Conservation (phyloP, 495 filamentous ascomycete species). For the Hypoxylon perforatum region DNA sequence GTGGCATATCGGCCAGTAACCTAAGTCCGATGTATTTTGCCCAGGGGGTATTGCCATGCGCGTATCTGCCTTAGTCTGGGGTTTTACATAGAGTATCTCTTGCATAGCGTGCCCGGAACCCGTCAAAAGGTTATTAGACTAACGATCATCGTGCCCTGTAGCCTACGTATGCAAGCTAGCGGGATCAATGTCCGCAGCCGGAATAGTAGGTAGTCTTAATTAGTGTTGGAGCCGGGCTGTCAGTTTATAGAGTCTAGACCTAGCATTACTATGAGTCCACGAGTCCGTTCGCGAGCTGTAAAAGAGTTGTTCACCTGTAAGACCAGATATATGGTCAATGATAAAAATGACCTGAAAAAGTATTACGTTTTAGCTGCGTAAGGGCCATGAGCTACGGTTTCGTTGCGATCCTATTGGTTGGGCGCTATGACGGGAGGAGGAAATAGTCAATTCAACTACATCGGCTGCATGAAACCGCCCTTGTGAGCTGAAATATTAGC, state of each 20-base stretch:
- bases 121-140: conserved; percentile 5
- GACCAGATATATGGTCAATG: too few relatives aligned
- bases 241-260: conserved; percentile 16
- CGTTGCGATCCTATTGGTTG: not conserved
- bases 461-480: not conserved
- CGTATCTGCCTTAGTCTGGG: not conserved
- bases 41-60: not conserved
- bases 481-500: not conserved
- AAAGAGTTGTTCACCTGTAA: too few relatives aligned
- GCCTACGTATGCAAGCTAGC: conserved; percentile 34
- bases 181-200: conserved; percentile 34
- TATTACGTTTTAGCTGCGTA: too few relatives aligned
- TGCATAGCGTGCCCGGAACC: conserved; percentile 4
- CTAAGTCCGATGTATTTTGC: not conserved
- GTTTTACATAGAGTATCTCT: not conserved
- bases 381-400: too few relatives aligned
- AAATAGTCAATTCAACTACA: not conserved
- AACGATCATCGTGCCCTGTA: conserved; percentile 5
- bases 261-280: not conserved
- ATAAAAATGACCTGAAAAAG: too few relatives aligned
- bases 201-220: conserved; percentile 13
- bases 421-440: not conserved
- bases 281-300: not conserved
- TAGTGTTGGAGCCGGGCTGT: conserved; percentile 9
- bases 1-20: conserved; percentile 13